Percentiles rank a stretch among this genome's conserved stretches.
Conservation (phyloP, 441 rosid species). For the Populus hybrid region DNA sequence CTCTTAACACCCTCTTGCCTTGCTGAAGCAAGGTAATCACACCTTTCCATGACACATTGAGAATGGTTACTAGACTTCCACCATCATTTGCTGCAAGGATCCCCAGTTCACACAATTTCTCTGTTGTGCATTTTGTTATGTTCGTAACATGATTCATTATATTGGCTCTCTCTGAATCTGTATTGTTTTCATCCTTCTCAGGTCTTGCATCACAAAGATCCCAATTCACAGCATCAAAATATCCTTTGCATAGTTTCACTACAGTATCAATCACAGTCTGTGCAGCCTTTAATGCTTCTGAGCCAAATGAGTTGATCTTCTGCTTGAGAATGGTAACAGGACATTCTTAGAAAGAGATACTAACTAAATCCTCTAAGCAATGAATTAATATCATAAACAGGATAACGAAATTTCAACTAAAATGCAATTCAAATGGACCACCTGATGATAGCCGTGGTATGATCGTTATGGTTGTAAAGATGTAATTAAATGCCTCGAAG, state of each 20-base stretch:
- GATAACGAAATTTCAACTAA: neutral
- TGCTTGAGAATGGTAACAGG: constrained; percentile 26
- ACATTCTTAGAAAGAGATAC: constrained; percentile 10
- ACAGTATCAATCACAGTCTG: constrained; percentile 56
- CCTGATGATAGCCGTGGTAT: neutral
- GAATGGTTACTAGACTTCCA: constrained; percentile 79
- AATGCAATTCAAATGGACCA: neutral
- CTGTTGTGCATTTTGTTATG: constrained; percentile 44
- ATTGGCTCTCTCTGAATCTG: constrained; percentile 26
- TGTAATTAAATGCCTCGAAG: neutral
- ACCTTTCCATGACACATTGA: constrained; percentile 92
- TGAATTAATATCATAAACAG: neutral
- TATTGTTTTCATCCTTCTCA: constrained; percentile 27
- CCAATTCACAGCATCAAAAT: constrained; percentile 36
- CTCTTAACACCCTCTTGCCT: constrained; percentile 47
- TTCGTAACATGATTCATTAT: constrained; percentile 34
- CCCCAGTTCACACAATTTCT: constrained; percentile 63
- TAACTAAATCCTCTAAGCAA: constrained; percentile 11
- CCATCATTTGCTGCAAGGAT: constrained; percentile 74
- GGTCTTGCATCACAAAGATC: constrained; percentile 26
- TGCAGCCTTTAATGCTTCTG: constrained; percentile 54
- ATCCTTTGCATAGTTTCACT: constrained; percentile 58
- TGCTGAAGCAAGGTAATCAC: constrained; percentile 78
- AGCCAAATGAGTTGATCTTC: constrained; percentile 50
- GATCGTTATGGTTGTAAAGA: neutral